A percentile compares a stretch with the other conserved stretches of the same genome.
phyloP scores from a whole-genome alignment of 345 rosid species.

The Sonneratia caseolaris region DNA sequence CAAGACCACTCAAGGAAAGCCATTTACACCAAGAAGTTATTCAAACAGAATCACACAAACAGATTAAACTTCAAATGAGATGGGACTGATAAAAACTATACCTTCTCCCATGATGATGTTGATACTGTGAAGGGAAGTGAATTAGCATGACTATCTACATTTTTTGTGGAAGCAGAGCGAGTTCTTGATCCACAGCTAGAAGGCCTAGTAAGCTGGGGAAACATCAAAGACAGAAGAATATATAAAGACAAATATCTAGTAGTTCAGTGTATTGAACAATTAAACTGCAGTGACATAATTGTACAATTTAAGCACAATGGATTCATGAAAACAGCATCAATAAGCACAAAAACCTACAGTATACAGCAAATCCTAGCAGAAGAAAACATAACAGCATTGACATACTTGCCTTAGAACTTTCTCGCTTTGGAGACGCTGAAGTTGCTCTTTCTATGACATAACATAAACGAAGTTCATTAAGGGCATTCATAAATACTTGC shows the following conservation, averaged over 20 bases:
- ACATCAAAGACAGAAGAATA: constrained; percentile 6
- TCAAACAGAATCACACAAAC: background rate
- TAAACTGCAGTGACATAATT: background rate
- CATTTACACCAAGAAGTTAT: background rate
- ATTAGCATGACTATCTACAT: constrained; percentile 23
- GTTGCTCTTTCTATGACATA: constrained; percentile 53
- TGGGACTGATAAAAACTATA: constrained; percentile 13
- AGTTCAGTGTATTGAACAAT: background rate
- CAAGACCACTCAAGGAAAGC: background rate
- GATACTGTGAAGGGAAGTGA: constrained; percentile 25
- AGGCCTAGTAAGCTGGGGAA: constrained; percentile 42
- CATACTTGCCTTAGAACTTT: constrained; percentile 43
- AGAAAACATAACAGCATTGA: background rate
- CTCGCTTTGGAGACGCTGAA: constrained; percentile 40
- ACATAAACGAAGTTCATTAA: constrained; percentile 77
- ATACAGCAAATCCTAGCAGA: background rate
- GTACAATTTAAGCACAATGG: background rate
- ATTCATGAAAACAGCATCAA: background rate
- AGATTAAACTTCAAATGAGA: background rate
- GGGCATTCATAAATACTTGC: constrained; percentile 68
- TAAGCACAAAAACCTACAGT: background rate
- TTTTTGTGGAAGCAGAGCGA: constrained; percentile 31
- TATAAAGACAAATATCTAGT: background rate
- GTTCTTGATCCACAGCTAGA: constrained; percentile 58
- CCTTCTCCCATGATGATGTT: constrained; percentile 73